phyloP scores from a whole-genome alignment of 139 green algal genomes.

The Ettlia oleoabundans region DNA sequence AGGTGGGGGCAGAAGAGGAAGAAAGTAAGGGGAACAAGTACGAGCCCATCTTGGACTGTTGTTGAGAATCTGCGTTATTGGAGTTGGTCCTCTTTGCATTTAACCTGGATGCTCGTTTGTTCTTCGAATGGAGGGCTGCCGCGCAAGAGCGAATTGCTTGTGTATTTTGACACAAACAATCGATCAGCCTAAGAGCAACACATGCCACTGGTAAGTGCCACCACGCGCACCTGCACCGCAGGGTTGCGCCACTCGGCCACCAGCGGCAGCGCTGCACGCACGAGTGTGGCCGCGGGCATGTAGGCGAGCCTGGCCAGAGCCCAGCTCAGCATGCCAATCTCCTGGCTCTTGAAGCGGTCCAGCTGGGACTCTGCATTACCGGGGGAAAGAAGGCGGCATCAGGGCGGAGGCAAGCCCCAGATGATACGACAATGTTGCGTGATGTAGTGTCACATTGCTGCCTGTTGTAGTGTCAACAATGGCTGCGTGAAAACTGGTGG shows the following conservation, averaged over 20 bases:
- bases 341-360: conserved; percentile 26
- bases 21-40: too few species aligned
- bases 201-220: too few species aligned
- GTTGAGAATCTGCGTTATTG: too few species aligned
- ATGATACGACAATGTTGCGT: too few species aligned
- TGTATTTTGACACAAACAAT: neutral
- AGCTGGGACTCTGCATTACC: neutral
- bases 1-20: too few species aligned
- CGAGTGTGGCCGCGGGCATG: conserved; percentile 45
- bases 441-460: too few species aligned
- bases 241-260: neutral
- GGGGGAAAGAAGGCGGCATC: neutral
- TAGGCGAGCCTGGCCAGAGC: conserved; percentile 46
- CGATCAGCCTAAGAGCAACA: neutral
- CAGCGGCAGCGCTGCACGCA: conserved; percentile 9
- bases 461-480: too few species aligned
- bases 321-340: conserved; percentile 42
- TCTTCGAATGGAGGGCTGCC: too few species aligned
- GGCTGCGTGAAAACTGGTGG: too few species aligned
- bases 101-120: too few species aligned
- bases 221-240: conserved; percentile 49
- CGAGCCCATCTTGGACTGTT: too few species aligned
- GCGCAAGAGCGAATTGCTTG: conserved; percentile 27
- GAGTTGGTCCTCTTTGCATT: too few species aligned
- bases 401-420: neutral